Conservation (phyloP, 805 yeast species). For the Ogataea parapolymorpha region DNA sequence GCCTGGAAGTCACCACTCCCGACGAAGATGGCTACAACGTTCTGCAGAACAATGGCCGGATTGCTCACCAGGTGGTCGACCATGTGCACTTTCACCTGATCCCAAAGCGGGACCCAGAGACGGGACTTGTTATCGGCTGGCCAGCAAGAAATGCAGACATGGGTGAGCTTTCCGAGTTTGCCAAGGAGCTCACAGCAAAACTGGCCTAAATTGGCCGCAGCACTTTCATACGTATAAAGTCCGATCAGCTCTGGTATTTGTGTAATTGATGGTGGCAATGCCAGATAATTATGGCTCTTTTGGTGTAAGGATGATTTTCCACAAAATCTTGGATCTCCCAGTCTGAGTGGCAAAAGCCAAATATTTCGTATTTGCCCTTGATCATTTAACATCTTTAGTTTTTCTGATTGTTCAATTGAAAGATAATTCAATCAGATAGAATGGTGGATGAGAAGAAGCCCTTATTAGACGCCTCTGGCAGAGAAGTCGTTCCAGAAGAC, state of each 20-base stretch:
- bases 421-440: slow-evolving; percentile 7
- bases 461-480: slow-evolving; percentile 37
- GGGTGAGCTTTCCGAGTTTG: slow-evolving; percentile 64
- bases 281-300: background rate
- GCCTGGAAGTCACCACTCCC: slow-evolving; percentile 58
- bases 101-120: slow-evolving; percentile 70
- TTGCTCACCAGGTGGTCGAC: slow-evolving; percentile 94
- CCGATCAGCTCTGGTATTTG: background rate
- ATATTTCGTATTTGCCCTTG: slow-evolving; percentile 12
- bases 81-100: slow-evolving; percentile 97
- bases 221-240: background rate
- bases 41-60: slow-evolving; percentile 88
- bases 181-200: slow-evolving; percentile 53
- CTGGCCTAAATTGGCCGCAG: slow-evolving; percentile 20
- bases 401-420: slow-evolving; percentile 8
- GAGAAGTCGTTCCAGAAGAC: slow-evolving; percentile 33
- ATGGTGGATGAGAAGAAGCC: slow-evolving; percentile 36
- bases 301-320: slow-evolving; percentile 6
- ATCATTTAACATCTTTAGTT: slow-evolving; percentile 6
- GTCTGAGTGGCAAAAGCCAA: slow-evolving; percentile 7
- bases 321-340: background rate
- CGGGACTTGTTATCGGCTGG: slow-evolving; percentile 92
- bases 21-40: slow-evolving; percentile 79
- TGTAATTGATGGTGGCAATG: slow-evolving; percentile 26
- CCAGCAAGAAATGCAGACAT: slow-evolving; percentile 82